Conservation (phyloP, 768 basidiomycete genomes). For the Naganishia friedmannii region DNA sequence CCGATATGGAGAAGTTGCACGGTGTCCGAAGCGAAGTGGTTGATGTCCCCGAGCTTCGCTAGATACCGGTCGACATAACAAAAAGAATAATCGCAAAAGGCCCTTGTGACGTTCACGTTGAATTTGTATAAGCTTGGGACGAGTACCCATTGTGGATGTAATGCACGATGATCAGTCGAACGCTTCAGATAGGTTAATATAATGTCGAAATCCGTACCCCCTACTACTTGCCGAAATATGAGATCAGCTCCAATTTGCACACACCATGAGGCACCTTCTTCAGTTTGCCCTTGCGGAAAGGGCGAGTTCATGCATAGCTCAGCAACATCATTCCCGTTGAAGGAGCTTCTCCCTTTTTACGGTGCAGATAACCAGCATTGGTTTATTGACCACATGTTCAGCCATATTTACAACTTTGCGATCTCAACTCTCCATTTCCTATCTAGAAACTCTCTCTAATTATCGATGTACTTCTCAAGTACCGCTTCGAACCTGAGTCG, state of each 20-base stretch:
- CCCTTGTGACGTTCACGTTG: neutral
- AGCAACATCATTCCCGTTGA: too few species aligned
- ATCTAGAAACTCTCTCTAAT: too few species aligned
- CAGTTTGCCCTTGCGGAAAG: too few species aligned
- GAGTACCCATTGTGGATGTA: constrained; percentile 7
- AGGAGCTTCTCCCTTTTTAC: too few species aligned
- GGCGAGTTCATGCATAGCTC: too few species aligned
- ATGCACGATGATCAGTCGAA: neutral
- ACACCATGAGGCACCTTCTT: too few species aligned
- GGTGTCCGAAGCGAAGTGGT: constrained; percentile 13
- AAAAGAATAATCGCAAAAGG: neutral
- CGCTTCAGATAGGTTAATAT: neutral
- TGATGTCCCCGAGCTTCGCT: constrained; percentile 26
- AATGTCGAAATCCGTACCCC: neutral
- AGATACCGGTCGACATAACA: neutral
- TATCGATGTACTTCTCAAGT: neutral
- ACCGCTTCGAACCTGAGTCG: constrained; percentile 64
- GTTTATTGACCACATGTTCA: neutral
- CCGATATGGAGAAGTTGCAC: neutral
- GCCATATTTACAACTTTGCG: neutral
- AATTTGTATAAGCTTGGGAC: constrained; percentile 22
- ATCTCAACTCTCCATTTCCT: neutral
- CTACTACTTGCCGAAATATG: too few species aligned
- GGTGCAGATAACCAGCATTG: too few species aligned
- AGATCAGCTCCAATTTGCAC: too few species aligned